Evolutionary conservation across 2,329 filamentous ascomycete species (phyloP).

Genomic region (Stachybotrys elegans): DNA sequence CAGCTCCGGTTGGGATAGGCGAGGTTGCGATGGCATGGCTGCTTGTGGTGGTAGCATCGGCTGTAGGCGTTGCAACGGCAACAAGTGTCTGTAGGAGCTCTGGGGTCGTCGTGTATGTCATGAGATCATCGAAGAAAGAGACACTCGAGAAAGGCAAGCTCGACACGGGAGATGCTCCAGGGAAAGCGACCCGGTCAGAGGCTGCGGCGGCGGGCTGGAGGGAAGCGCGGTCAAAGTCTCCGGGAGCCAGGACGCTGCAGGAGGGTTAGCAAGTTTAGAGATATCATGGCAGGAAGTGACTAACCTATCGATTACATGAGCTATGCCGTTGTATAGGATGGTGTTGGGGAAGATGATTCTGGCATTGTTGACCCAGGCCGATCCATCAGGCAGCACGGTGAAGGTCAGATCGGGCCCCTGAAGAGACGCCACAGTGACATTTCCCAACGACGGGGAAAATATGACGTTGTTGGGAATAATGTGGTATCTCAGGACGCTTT

Average conservation of each 20-base stretch:
- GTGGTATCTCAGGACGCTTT: conserved; percentile 1
- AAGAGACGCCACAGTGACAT: not conserved
- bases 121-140: not conserved
- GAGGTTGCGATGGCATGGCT: not conserved
- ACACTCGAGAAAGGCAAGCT: conserved; percentile 1
- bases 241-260: not conserved
- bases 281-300: not conserved
- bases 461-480: conserved; percentile 5
- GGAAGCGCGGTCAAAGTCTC: conserved; percentile 1
- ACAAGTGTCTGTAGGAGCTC: not conserved
- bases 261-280: too few relatives aligned
- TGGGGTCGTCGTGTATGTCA: conserved; percentile 1
- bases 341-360: conserved; percentile 1
- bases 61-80: not conserved
- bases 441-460: conserved; percentile 1
- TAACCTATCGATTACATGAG: conserved; percentile 1
- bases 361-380: conserved; percentile 2
- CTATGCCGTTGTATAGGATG: conserved; percentile 3
- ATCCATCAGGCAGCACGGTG: conserved; percentile 2
- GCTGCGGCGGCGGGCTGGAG: not conserved
- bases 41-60: not conserved
- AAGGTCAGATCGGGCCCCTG: conserved; percentile 1
- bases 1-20: not conserved
- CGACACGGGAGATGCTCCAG: not conserved
- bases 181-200: not conserved